Evolutionary conservation across 208 protist genomes (phyloP).

Genomic region (Balamuthia mandrillaris): DNA sequence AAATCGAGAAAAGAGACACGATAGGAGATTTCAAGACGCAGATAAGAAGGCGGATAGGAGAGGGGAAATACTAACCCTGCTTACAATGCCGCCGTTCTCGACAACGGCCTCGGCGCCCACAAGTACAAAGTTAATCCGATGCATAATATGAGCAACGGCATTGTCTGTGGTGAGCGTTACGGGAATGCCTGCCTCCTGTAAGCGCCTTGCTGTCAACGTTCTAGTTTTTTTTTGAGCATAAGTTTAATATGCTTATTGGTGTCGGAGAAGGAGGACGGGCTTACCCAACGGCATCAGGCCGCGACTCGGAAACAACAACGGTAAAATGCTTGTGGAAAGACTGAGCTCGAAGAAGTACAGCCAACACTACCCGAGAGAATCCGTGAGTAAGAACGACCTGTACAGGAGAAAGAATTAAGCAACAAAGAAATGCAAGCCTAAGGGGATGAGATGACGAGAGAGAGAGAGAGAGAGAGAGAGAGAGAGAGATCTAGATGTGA

Average conservation of each 20-base stretch:
- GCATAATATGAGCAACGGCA: conserved; percentile 66
- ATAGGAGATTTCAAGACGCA: neutral
- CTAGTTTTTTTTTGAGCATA: neutral
- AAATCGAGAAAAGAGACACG: neutral
- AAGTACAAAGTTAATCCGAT: conserved; percentile 91
- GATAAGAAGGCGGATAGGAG: neutral
- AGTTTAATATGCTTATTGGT: neutral
- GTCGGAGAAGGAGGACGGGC: neutral
- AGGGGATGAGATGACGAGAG: neutral
- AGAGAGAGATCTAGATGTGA: neutral
- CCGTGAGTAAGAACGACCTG: conserved; percentile 69
- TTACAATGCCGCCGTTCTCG: conserved; percentile 98
- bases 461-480: conserved; percentile 39
- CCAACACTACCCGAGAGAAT: conserved; percentile 67
- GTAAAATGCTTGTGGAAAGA: conserved; percentile 58
- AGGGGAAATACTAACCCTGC: conserved; percentile 75
- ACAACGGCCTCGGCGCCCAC: conserved; percentile 95
- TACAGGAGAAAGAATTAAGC: neutral
- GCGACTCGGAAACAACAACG: conserved; percentile 74
- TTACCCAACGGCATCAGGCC: conserved; percentile 60
- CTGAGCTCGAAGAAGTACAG: conserved; percentile 58
- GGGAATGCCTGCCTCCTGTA: conserved; percentile 65
- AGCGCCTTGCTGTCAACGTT: conserved; percentile 33
- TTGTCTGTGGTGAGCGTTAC: conserved; percentile 73
- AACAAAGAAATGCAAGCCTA: neutral